Percentiles rank a stretch among this genome's conserved stretches.
phyloP scores from a whole-genome alignment of 2,329 filamentous ascomycete genomes.

The Cladorrhinum sp. region DNA sequence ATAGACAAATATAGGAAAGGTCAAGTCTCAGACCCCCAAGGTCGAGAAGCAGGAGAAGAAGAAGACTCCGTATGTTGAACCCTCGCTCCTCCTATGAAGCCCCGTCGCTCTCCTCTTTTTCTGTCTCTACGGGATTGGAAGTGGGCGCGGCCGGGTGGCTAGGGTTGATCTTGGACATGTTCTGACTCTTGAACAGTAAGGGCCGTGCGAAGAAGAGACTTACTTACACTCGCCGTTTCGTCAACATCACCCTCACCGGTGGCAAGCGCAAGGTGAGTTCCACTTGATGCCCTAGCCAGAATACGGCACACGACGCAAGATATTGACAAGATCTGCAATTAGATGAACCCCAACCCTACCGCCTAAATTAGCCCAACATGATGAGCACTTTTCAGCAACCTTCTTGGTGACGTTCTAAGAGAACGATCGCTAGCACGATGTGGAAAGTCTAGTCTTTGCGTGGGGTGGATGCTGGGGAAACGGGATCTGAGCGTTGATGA shows the following conservation, averaged over 20 bases:
- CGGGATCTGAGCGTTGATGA: neutral
- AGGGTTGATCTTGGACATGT: neutral
- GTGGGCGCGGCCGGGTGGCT: neutral
- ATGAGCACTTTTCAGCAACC: conserved; percentile 13
- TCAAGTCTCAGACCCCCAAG: conserved; percentile 95
- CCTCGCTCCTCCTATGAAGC: neutral
- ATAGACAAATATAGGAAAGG: conserved; percentile 63
- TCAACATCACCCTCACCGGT: conserved; percentile 93
- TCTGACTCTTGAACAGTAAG: conserved; percentile 50
- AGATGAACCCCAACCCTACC: conserved; percentile 33
- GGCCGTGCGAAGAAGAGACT: conserved; percentile 97
- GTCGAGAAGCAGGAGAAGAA: conserved; percentile 32
- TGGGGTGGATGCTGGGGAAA: conserved; percentile 17
- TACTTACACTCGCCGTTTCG: conserved; percentile 95
- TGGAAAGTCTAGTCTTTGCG: conserved; percentile 13
- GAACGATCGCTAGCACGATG: conserved; percentile 11
- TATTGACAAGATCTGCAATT: conserved; percentile 6
- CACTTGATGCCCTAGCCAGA: neutral
- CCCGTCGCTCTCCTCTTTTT: neutral
- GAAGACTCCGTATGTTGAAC: conserved; percentile 29
- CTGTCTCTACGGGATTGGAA: neutral
- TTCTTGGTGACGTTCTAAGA: conserved; percentile 6
- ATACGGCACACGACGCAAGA: neutral
- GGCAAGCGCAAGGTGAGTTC: conserved; percentile 91
- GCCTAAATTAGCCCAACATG: conserved; percentile 22